phyloP scores from a whole-genome alignment of 306 rosid species.

The Lotus japonicus region DNA sequence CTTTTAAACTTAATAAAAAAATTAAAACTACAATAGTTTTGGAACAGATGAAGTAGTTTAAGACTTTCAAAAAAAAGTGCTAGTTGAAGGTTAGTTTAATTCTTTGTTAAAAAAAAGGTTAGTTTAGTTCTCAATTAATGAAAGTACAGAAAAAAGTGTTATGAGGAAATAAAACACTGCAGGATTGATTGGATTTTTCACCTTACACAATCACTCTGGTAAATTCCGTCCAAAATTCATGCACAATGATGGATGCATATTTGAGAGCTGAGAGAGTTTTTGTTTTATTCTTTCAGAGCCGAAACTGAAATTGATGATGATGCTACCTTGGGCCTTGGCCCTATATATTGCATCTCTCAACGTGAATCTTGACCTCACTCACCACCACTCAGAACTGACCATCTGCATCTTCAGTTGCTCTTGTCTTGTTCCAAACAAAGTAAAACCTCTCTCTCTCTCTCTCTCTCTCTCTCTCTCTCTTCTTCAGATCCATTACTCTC shows the following conservation, averaged over 20 bases:
- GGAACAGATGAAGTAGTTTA: too few species aligned
- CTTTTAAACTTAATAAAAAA: too few species aligned
- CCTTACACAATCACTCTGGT: too few species aligned
- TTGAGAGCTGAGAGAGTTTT: neutral
- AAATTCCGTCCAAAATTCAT: conserved; percentile 5
- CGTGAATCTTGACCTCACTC: conserved; percentile 15
- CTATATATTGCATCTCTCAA: conserved; percentile 11
- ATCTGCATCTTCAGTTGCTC: neutral
- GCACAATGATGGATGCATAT: neutral
- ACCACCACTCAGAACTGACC: neutral
- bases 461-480: neutral
- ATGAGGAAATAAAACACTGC: too few species aligned
- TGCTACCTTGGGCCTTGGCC: too few species aligned
- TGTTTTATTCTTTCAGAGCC: neutral
- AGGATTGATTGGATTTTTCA: too few species aligned
- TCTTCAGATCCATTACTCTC: neutral
- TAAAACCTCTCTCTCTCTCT: neutral
- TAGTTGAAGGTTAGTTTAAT: too few species aligned
- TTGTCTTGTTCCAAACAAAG: neutral
- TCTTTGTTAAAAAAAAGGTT: too few species aligned
- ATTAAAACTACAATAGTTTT: too few species aligned
- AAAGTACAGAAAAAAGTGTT: too few species aligned
- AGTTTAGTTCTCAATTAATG: too few species aligned
- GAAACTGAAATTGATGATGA: neutral
- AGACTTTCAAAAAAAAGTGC: too few species aligned